These are phyloP conservation scores for Ogataea thermomethanolica DNA, from an alignment of 805 yeast genomes.

Conservation along the genomic window DNA sequence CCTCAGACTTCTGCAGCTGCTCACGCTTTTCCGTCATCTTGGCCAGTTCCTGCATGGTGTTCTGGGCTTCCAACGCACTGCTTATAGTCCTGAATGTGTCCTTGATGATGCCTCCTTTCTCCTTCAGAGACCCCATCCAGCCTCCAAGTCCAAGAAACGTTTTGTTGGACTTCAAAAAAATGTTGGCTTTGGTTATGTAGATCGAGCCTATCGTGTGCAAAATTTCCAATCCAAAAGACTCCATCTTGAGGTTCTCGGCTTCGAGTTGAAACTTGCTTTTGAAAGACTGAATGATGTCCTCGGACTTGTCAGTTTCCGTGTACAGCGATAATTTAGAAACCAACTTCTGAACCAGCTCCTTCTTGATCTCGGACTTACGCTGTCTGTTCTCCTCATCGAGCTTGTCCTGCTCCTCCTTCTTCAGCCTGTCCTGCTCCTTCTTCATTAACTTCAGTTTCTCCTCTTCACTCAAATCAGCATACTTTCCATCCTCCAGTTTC, in stretches of 20 bases:
- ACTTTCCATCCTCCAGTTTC: slow-evolving; percentile 28
- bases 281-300: slow-evolving; percentile 57
- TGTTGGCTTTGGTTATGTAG: slow-evolving; percentile 71
- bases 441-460: slow-evolving; percentile 30
- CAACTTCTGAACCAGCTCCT: slow-evolving; percentile 48
- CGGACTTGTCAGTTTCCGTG: slow-evolving; percentile 58
- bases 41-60: slow-evolving; percentile 68
- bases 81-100: slow-evolving; percentile 80
- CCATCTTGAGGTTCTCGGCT: slow-evolving; percentile 82
- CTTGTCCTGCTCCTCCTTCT: slow-evolving; percentile 54
- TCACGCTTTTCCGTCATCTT: slow-evolving; percentile 58
- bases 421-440: slow-evolving; percentile 32
- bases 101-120: slow-evolving; percentile 78
- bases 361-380: slow-evolving; percentile 53
- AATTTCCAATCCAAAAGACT: slow-evolving; percentile 90
- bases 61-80: slow-evolving; percentile 85
- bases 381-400: slow-evolving; percentile 73
- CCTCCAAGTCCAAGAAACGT: slow-evolving; percentile 81
- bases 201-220: slow-evolving; percentile 79
- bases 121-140: slow-evolving; percentile 74
- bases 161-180: slow-evolving; percentile 68
- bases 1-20: slow-evolving; percentile 25
- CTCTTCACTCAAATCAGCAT: slow-evolving; percentile 22
- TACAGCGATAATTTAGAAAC: slow-evolving; percentile 42
- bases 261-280: slow-evolving; percentile 52